Base-by-base conservation (phyloP, 345 rosid species). In the Cardiospermum halicacabum region DNA sequence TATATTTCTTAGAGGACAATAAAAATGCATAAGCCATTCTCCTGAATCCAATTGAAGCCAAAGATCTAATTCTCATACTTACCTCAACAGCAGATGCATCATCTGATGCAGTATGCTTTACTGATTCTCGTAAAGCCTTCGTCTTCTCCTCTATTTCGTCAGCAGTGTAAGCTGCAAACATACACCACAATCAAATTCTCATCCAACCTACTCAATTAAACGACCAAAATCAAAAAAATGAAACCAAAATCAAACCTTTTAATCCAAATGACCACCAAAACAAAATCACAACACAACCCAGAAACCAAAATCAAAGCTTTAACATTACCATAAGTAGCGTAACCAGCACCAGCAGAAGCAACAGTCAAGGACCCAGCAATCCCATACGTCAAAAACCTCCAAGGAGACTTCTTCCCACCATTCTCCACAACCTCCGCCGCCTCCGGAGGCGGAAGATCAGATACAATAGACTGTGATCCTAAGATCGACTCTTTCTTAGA, bases 91-190 rank as follows among this genome's bases (percentile, higher is more conserved):
- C 69, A 31, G 91, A 71, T 12, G 87, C 78, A 55, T 77, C 80
- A 64, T 73, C 80, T 37, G 66, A 18, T 0, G 66, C 64, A 34
- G 70, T 53, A 37, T 71, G 66, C 37, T 58, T 75, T 11, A 77
- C 84, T 4, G 89, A 80, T 73, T 82, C 88, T 22, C 96, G 72
- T 67, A 89, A 74, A 13, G 78, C 75, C 76, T 80, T 91, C 15
- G 89, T 82, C 81, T 81, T 89, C 60, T 83, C 80, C 36, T 83
- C 85, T 40, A 89, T 77, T 74, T 94, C 93, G 66, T 87, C 89
- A 54, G 80, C 64, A 32, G 89, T 59, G 72, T 81, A 89, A 2
- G 88, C 99, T 91, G 83, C 83, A 66, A 48, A 36, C 34, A 36
- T 12, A 19, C 15, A 36, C n/a, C 39, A 34, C 6, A 34, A 34